Evolutionary conservation across 371 early-diverging fungal genomes (phyloP).

Genomic region (Sporodiniella umbellata): DNA sequence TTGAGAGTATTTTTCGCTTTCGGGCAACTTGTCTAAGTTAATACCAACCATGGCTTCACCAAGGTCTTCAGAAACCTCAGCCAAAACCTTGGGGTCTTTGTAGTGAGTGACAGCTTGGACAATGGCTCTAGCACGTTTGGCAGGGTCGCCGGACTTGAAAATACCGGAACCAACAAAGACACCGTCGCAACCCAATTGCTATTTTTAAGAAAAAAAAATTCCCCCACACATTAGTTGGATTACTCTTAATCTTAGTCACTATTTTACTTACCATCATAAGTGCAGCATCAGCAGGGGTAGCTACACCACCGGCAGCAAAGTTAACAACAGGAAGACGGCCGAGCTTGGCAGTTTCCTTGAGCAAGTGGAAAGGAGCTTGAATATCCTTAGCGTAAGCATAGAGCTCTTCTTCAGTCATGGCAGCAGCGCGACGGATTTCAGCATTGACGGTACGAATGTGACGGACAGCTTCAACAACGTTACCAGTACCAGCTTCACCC

Average conservation of each 20-base stretch:
- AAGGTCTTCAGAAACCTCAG: constrained; percentile 87
- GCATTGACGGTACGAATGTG: constrained; percentile 85
- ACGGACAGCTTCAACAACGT: constrained; percentile 95
- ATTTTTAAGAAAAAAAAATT: constrained; percentile 8
- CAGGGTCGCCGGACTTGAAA: constrained; percentile 94
- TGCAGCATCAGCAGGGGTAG: constrained; percentile 97
- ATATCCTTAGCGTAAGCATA: constrained; percentile 92
- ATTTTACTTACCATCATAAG: constrained; percentile 75
- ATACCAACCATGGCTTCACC: constrained; percentile 98
- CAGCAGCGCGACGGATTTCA: constrained; percentile 79
- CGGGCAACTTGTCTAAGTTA: constrained; percentile 70
- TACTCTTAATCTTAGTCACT: too few relatives aligned
- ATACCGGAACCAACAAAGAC: constrained; percentile 90
- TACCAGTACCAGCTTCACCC: constrained; percentile 97
- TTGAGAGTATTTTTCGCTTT: constrained; percentile 68
- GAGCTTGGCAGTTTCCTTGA: constrained; percentile 84
- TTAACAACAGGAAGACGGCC: constrained; percentile 96
- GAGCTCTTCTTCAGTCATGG: constrained; percentile 70
- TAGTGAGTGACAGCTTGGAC: constrained; percentile 95
- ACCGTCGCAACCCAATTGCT: constrained; percentile 96
- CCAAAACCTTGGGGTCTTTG: constrained; percentile 85
- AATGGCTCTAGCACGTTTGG: constrained; percentile 94
- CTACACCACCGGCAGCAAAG: constrained; percentile 97
- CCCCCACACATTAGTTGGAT: too few relatives aligned
- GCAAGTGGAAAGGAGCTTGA: constrained; percentile 85